These are phyloP conservation scores for Chenopodium suecicum DNA, from an alignment of 148 eudicot species.

Conservation along the genomic window DNA sequence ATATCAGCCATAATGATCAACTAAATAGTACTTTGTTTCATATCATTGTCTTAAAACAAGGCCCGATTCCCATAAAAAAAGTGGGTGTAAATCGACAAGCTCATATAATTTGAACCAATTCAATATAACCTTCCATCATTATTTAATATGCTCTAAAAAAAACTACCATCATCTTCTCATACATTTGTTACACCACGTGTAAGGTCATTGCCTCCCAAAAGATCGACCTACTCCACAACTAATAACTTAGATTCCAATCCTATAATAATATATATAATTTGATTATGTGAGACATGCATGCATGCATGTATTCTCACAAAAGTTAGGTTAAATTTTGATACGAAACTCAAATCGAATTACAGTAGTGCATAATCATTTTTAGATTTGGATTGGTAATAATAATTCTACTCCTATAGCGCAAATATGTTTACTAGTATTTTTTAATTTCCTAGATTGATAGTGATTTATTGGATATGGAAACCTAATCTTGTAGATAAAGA, in stretches of 20 bases:
- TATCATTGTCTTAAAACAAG: too few relatives aligned
- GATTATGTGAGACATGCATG: neutral
- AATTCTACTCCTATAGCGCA: neutral
- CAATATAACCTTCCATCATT: neutral
- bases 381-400: neutral
- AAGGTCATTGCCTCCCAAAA: neutral
- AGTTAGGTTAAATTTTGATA: neutral
- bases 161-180: neutral
- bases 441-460: neutral
- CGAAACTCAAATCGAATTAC: neutral
- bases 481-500: neutral
- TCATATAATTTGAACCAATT: neutral
- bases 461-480: slow-evolving; percentile 9
- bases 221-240: neutral
- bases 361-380: neutral
- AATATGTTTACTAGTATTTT: too few relatives aligned
- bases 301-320: neutral
- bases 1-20: neutral
- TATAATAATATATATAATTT: neutral
- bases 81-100: neutral
- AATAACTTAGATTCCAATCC: neutral
- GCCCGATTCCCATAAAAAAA: neutral
- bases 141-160: too few relatives aligned
- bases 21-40: too few relatives aligned
- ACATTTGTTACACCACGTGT: neutral